These are phyloP conservation scores for Tylopilus felleus DNA, from an alignment of 768 basidiomycete genomes.

Conservation along the genomic window DNA sequence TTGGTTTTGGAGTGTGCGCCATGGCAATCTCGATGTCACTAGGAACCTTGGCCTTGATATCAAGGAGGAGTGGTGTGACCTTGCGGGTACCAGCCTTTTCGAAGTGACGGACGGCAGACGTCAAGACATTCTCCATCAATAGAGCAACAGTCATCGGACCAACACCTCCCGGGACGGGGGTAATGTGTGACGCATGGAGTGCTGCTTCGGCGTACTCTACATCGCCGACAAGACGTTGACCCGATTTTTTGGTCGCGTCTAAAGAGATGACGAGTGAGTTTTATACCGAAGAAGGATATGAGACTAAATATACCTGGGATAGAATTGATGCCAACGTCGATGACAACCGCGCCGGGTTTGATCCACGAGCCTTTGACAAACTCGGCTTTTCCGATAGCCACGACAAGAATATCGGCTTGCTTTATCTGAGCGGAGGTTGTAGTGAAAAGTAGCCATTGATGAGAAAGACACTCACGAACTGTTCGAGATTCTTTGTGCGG, in stretches of 20 bases:
- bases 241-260: slow-evolving; percentile 92
- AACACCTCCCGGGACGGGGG: slow-evolving; percentile 97
- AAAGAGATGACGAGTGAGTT: not conserved
- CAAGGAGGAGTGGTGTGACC: slow-evolving; percentile 75
- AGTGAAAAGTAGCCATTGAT: slow-evolving; percentile 6
- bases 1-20: slow-evolving; percentile 89
- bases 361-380: slow-evolving; percentile 93
- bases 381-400: slow-evolving; percentile 92
- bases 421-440: slow-evolving; percentile 52
- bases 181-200: slow-evolving; percentile 81
- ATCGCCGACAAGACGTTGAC: slow-evolving; percentile 94
- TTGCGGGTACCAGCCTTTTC: slow-evolving; percentile 62
- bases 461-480: slow-evolving; percentile 53
- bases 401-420: slow-evolving; percentile 88
- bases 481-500: slow-evolving; percentile 74
- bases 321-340: slow-evolving; percentile 98
- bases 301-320: slow-evolving; percentile 60
- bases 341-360: slow-evolving; percentile 91
- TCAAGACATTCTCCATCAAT: slow-evolving; percentile 92
- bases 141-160: slow-evolving; percentile 99
- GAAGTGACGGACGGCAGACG: slow-evolving; percentile 80
- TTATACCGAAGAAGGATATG: not conserved
- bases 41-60: slow-evolving; percentile 83
- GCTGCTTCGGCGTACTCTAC: slow-evolving; percentile 83
- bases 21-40: slow-evolving; percentile 96